phyloP scores from a whole-genome alignment of 139 green algal genomes.

The Edaphochlamys debaryana region DNA sequence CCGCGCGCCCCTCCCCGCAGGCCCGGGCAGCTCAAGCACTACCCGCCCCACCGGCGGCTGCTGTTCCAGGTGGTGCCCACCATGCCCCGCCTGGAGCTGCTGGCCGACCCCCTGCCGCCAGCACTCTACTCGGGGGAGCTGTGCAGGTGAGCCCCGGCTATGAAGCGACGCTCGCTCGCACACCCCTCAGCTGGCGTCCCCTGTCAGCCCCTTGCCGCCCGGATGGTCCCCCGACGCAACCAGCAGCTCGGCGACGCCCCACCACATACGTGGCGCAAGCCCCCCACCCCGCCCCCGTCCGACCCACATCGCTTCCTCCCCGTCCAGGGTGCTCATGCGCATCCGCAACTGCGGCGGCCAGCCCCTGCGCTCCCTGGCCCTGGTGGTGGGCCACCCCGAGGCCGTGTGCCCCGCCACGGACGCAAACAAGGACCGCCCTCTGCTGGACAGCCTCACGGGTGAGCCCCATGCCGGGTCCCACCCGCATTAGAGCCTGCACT shows the following conservation, averaged over 20 bases:
- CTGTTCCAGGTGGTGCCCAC: conserved; percentile 65
- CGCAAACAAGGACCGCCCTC: conserved; percentile 22
- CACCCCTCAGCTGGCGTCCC: too few relatives aligned
- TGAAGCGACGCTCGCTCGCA: background rate
- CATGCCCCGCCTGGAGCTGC: conserved; percentile 73
- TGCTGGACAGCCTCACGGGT: conserved; percentile 35
- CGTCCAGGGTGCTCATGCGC: conserved; percentile 34
- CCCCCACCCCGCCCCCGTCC: too few relatives aligned
- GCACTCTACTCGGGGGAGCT: conserved; percentile 60
- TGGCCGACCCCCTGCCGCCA: conserved; percentile 45
- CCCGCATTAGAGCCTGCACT: too few relatives aligned
- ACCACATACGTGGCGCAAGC: too few relatives aligned
- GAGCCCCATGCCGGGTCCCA: too few relatives aligned
- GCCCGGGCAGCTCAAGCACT: conserved; percentile 58
- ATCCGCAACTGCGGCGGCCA: conserved; percentile 58
- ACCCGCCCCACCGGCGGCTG: conserved; percentile 58
- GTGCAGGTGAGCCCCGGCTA: conserved; percentile 27
- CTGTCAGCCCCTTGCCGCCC: too few relatives aligned
- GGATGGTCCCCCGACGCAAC: too few relatives aligned
- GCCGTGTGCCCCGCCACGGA: conserved; percentile 38
- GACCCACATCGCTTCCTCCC: too few relatives aligned
- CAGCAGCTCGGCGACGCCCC: too few relatives aligned
- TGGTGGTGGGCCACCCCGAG: conserved; percentile 52
- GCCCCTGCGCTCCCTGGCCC: conserved; percentile 52
- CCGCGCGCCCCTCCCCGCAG: too few relatives aligned